Base-by-base conservation (phyloP, 2,329 filamentous ascomycete genomes). In the Leptographium wingfieldii region DNA sequence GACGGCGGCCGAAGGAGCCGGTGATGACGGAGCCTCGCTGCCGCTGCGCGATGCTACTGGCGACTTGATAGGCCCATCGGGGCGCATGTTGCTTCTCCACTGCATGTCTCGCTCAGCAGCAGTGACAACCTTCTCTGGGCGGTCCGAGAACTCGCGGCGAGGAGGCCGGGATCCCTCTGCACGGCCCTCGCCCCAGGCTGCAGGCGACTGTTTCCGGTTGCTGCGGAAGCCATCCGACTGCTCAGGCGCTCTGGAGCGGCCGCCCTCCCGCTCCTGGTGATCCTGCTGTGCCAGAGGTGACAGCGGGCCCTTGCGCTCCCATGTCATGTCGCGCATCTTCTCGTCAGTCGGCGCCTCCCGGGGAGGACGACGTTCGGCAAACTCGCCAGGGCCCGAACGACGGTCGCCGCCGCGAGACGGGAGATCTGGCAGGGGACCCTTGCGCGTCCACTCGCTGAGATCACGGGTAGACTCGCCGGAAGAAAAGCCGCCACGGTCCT, bases 241-340 rank as follows among this genome's bases (percentile, higher is more conserved):
- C 60, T 90, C 84, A 62, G 78, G 80, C 53, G 70, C 71, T 56
- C 78, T 74, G 48, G 79, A 72, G 38, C 78, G 78, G 70, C 79
- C 80, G 62, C 76, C 79, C 48, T 84, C 82, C 63, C 82, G 78
- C 29, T 73, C 71, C 25, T 71, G 66, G 60, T 77, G 76, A 64
- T 85, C 81, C 54, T 75, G 65, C 61, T 76, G 80, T 57, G 78
- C 78, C 66, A 76, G 78, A 27, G 92, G 90, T 51, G 92, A 89
- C 60, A 97, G 79, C 46, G 94, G 94, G 14, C 94, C 94, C 70
- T 89, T 94, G 67, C 94, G 88, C 74, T 96, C 92, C 94, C 94
- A 99, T 73, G 83, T 81, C 65, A 94, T 87, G 71, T 95, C 89
- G 61, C 90, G 85, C 60, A 84, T 74, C 71, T 89, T 92, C 66